Percentiles rank a stretch among this genome's conserved stretches.
Evolutionary conservation across 2,329 filamentous ascomycete species (phyloP).

Genomic region (Zymoseptoria pseudotritici): DNA sequence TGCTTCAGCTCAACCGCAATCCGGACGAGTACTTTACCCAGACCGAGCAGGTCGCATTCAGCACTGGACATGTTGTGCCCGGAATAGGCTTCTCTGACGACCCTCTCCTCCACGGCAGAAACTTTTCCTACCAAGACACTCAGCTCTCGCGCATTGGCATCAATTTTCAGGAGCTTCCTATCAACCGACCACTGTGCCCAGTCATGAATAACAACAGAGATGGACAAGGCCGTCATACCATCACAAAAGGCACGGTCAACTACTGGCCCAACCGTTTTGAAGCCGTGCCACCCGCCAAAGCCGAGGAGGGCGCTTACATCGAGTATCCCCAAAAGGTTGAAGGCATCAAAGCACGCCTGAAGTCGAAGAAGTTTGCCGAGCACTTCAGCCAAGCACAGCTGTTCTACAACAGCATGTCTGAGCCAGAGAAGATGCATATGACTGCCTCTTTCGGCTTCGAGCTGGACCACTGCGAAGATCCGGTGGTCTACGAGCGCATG

Average conservation of each 20-base stretch:
- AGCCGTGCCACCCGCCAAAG: constrained; percentile 53
- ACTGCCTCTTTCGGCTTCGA: constrained; percentile 58
- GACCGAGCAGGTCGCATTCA: constrained; percentile 78
- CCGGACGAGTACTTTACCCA: constrained; percentile 76
- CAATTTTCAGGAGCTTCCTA: constrained; percentile 71
- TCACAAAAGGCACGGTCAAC: constrained; percentile 65
- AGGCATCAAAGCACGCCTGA: constrained; percentile 63
- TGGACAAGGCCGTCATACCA: constrained; percentile 58
- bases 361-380: constrained; percentile 64
- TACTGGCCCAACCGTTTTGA: constrained; percentile 72
- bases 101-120: constrained; percentile 65
- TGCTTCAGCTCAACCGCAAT: constrained; percentile 72
- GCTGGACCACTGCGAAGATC: constrained; percentile 75
- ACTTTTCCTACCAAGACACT: constrained; percentile 60
- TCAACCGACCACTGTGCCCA: constrained; percentile 52
- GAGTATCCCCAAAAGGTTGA: constrained; percentile 59
- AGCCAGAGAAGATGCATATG: constrained; percentile 59
- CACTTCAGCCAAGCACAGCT: constrained; percentile 72
- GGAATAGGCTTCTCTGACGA: constrained; percentile 73
- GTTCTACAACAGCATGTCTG: constrained; percentile 71
- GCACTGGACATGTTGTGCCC: constrained; percentile 69
- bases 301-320: constrained; percentile 58
- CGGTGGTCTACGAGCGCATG: constrained; percentile 65
- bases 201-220: constrained; percentile 30
- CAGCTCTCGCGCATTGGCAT: constrained; percentile 63